Percentiles rank a stretch among this genome's conserved stretches.
Conservation (phyloP, 345 rosid genomes). For the Hypericum androsaemum region DNA sequence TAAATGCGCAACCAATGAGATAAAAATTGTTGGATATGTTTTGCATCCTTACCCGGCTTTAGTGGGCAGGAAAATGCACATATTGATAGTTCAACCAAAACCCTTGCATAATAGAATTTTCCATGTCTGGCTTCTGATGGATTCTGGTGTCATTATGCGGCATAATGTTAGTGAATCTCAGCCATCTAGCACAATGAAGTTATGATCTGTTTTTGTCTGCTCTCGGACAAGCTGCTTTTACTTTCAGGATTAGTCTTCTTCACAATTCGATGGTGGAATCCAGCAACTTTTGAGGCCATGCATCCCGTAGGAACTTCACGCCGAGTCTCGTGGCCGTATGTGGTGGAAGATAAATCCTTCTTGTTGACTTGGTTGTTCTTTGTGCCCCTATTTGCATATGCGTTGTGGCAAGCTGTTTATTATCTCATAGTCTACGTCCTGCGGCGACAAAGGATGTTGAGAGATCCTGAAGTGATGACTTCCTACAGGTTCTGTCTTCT, state of each 20-base stretch:
- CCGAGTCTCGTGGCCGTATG: conserved; percentile 80
- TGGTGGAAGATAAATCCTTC: conserved; percentile 56
- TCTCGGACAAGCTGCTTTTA: neutral
- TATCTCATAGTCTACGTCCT: conserved; percentile 85
- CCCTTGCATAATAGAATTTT: too few species aligned
- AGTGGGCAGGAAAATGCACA: too few species aligned
- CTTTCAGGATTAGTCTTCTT: conserved; percentile 76
- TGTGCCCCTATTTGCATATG: conserved; percentile 74
- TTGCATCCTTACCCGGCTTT: too few species aligned
- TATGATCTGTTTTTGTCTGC: too few species aligned
- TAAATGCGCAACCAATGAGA: too few species aligned
- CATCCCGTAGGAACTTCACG: conserved; percentile 62
- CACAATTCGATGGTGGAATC: conserved; percentile 99
- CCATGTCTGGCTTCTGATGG: too few species aligned
- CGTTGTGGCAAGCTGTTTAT: conserved; percentile 86
- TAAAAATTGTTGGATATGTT: too few species aligned
- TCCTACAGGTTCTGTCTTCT: conserved; percentile 57
- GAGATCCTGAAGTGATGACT: conserved; percentile 99
- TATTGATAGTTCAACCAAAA: too few species aligned
- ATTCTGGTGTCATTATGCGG: too few species aligned
- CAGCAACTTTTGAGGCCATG: conserved; percentile 81
- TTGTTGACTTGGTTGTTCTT: conserved; percentile 80
- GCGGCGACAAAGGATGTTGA: conserved; percentile 75
- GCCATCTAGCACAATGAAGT: too few species aligned
- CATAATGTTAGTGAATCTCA: too few species aligned